A percentile compares a stretch with the other conserved stretches of the same genome.
These are phyloP conservation scores for Gentiana dahurica DNA, from an alignment of 257 asterid species.

Conservation along the genomic window DNA sequence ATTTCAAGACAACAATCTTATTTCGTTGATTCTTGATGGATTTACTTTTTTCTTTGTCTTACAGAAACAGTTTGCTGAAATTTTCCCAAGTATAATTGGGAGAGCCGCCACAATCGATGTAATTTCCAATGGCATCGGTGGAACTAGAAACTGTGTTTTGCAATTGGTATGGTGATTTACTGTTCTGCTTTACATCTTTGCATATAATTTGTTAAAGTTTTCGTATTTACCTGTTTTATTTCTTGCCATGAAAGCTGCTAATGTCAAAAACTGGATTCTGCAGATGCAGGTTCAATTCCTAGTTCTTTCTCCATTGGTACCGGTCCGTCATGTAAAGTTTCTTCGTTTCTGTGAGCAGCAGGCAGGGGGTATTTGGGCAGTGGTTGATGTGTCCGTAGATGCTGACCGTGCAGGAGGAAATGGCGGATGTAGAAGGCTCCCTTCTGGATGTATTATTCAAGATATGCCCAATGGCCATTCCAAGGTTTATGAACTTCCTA, in stretches of 20 bases:
- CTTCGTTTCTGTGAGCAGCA: slow-evolving; percentile 82
- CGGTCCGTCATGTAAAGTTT: slow-evolving; percentile 49
- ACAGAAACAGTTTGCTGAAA: slow-evolving; percentile 56
- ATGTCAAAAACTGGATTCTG: slow-evolving; percentile 4
- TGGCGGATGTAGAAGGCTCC: slow-evolving; percentile 60
- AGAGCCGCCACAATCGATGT: slow-evolving; percentile 44
- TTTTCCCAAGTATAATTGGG: slow-evolving; percentile 63
- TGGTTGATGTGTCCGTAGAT: slow-evolving; percentile 81
- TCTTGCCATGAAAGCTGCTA: neutral
- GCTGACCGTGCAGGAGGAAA: slow-evolving; percentile 24
- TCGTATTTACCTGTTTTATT: neutral
- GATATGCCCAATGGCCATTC: slow-evolving; percentile 63
- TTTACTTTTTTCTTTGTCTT: neutral
- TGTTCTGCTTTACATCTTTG: neutral
- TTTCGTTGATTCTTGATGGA: no score
- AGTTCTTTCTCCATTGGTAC: slow-evolving; percentile 59
- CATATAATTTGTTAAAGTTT: no score
- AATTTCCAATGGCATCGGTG: slow-evolving; percentile 62
- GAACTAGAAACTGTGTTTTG: slow-evolving; percentile 62
- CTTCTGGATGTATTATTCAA: slow-evolving; percentile 78
- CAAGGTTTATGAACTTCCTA: slow-evolving; percentile 30
- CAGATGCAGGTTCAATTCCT: slow-evolving; percentile 88
- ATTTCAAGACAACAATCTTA: no score
- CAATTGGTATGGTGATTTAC: slow-evolving; percentile 46
- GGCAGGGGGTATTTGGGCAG: slow-evolving; percentile 64